Evolutionary conservation across 2,329 filamentous ascomycete genomes (phyloP), one percentile per base, ranked within the genome.

Genomic region (Alternaria triticimaculans): DNA sequence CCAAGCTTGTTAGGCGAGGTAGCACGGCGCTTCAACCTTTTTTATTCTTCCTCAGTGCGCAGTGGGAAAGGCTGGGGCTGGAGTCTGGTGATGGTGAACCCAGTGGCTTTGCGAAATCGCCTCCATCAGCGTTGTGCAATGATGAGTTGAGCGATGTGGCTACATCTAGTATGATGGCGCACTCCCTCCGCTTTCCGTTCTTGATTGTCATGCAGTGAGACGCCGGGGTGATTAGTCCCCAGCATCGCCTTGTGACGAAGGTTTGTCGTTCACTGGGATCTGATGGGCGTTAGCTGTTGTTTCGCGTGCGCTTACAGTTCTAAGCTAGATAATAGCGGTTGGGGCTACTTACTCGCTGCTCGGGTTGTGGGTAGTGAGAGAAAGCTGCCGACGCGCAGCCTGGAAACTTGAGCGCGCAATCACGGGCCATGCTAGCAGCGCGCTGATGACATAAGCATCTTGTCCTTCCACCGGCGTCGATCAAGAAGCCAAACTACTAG

Each of bases 101-200:
- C 70, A 67, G 49, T 60, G 56, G 59, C 46, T 51, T 51, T 49
- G 58, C 65, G 65, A 69, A 69, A 63, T 55, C 60, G 41, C 58
- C 55, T 33, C n/a, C 30, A 23, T 51, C 43, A 30, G 64, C 70
- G 51, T 14, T 8, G 69, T 74, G 66, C 71, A 68, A 70, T 72
- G 70, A 66, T 51, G 41, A 41, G 45, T 11, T 10, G 25, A 45
- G 56, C 60, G 56, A 64, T 63, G 49, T 72, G 72, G 60, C 60
- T 55, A 50, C 71, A 70, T 63, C 71, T 64, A 72, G 70, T 43
- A 66, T 68, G 67, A 72, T 62, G 69, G 60, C 64, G 64, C 73
- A 74, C 70, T 76, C 75, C 75, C 74, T 77, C 69, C 62, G 75
- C 65, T 77, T 76, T 77, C 75, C 70, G 72, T 77, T 77, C 75